Percentiles rank a stretch among this genome's conserved stretches.
These are phyloP conservation scores for Sparassis latifolia DNA, from an alignment of 1,284 basidiomycete species.

Conservation along the genomic window DNA sequence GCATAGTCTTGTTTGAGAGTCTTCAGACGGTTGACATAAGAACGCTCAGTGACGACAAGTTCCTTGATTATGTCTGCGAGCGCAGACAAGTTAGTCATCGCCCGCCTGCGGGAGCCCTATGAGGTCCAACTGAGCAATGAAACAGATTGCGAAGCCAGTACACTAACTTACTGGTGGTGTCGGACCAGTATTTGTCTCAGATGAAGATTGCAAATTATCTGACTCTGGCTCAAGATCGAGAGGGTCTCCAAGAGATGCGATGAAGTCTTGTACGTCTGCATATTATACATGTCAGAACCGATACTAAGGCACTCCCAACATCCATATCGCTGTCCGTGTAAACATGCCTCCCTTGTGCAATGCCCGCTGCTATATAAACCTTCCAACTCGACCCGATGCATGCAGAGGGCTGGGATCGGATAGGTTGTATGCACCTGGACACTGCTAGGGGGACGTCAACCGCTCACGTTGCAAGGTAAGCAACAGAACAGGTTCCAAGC, in stretches of 20 bases:
- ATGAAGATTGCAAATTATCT: conserved; percentile 9
- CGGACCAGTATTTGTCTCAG: conserved; percentile 9
- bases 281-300: background rate
- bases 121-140: background rate
- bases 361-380: no score
- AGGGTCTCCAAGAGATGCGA: conserved; percentile 66
- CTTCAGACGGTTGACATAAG: conserved; percentile 69
- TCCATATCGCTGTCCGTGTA: background rate
- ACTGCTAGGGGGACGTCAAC: no score
- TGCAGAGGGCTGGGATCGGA: no score
- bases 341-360: background rate
- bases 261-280: conserved; percentile 72
- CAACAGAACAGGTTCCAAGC: no score
- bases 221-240: conserved; percentile 34
- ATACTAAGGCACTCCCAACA: background rate
- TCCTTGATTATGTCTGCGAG: conserved; percentile 69
- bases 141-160: background rate
- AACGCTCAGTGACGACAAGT: conserved; percentile 70
- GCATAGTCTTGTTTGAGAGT: conserved; percentile 81
- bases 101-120: conserved; percentile 40
- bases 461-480: no score
- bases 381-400: no score
- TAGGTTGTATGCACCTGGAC: no score
- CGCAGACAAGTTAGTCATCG: conserved; percentile 54
- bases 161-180: conserved; percentile 11